Conservation (phyloP, 345 rosid genomes). For the Sisymbrium irio region DNA sequence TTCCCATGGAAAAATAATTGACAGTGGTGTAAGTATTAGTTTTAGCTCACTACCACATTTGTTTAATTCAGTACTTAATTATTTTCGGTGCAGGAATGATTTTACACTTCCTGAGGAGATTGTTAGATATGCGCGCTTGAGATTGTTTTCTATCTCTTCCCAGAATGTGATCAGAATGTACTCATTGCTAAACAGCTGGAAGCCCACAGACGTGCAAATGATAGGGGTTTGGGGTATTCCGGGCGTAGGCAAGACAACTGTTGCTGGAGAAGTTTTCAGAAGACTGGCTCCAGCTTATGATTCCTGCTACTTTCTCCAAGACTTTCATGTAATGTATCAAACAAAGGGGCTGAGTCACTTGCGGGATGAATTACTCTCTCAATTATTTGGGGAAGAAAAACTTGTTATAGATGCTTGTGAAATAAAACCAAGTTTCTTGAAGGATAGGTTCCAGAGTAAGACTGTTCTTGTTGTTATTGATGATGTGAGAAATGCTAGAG, state of each 20-base stretch:
- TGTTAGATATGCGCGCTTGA: too few species aligned
- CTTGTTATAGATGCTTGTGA: constrained; percentile 1
- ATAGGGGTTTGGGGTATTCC: constrained; percentile 26
- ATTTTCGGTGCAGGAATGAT: too few species aligned
- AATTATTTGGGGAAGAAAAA: constrained; percentile 22
- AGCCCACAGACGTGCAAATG: too few species aligned
- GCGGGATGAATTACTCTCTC: constrained; percentile 28
- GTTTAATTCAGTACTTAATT: too few species aligned
- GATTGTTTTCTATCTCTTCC: too few species aligned
- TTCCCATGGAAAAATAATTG: too few species aligned
- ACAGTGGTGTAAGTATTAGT: too few species aligned
- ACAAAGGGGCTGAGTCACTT: neutral
- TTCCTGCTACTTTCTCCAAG: constrained; percentile 12
- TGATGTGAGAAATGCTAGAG: constrained; percentile 22
- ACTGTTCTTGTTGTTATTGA: constrained; percentile 21
- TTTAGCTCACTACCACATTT: too few species aligned
- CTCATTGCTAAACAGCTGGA: too few species aligned
- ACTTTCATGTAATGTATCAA: constrained; percentile 8
- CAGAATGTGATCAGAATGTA: too few species aligned
- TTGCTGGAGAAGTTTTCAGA: constrained; percentile 16
- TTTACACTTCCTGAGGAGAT: too few species aligned
- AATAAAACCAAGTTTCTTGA: constrained; percentile 20
- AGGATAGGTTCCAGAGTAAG: neutral
- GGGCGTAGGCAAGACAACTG: constrained; percentile 30
- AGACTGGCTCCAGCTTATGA: neutral